Evolutionary conservation across 2,329 filamentous ascomycete genomes (phyloP), one percentile per base, ranked within the genome.

Genomic region (Metarhizium guizhouense): DNA sequence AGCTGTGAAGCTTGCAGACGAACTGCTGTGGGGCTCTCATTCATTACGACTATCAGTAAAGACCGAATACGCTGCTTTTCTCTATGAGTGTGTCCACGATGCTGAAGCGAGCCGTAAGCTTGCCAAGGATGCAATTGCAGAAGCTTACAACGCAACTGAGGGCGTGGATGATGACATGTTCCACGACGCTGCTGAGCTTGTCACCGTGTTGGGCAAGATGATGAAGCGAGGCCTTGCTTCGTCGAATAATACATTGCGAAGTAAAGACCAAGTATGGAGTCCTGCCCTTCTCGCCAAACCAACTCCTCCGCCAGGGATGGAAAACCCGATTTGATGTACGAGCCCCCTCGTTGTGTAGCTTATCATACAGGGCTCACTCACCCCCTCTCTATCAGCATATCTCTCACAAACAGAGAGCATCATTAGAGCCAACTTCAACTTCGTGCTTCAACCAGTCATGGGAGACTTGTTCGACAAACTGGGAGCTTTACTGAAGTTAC

Each of bases 81-180:
- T 96, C 1, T 96, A 93, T 75, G 94, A 97, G 67, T 97, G 93
- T 65, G 79, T 90, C 2, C 90, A 94, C 67, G 91, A 97, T 63
- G 77, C 82, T 50, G 85, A 92, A 25, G 83, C 78, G 40, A 91
- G 90, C 53, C 81, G 92, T 36, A 81, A 82, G 54, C 71, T 96
- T 14, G 93, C 94, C 11, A 87, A 89, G 64, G 80, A 85, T 42
- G 90, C 92, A 3, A 94, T 97, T 58, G 81, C 88, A 47, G 90
- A 96, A 63, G 93, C 96, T 1, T 96, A 96, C 67, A 87, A 91
- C 56, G 90, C 91, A 1, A 85, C 87, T 54, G 92, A 96, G 70
- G 90, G 89, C 20, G 93, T 97, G 84, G 90, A 95, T 57, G 92
- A 97, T 65, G 90, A 95, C 62, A 95, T 94, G 76, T 99, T 96